Base-by-base conservation (phyloP, 306 rosid genomes). In the Malus fusca region DNA sequence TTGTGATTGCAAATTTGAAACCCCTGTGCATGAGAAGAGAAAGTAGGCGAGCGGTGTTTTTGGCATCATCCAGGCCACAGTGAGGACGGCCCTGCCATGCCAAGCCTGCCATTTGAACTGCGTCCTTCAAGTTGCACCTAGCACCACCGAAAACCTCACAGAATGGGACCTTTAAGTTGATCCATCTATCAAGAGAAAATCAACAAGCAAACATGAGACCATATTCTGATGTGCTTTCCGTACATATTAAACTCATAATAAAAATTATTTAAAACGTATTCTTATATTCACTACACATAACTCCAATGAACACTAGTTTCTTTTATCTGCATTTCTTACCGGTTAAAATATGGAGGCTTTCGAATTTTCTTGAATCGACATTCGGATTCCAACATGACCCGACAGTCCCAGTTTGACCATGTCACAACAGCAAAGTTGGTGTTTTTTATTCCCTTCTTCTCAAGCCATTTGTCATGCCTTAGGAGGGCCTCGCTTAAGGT, bases 381-480 rank as follows among this genome's bases (percentile, higher is more conserved):
- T 88, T 93, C 98, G 35, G 96, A 90, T 80, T 93, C 98, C 78
- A 93, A 90, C 98, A 93, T 90, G 83, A 93, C 98, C 68, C 88
- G 82, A 55, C 98, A 93, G 66, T 93, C 98, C 98, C 98, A 93
- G 85, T 88, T 87, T 30, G 98, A 90, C 98, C 98, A 93, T 30
- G 98, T 93, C 72, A 93, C 98, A 83, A 93, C 98, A 71, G 97
- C 97, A 84, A 93, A 93, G 81, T 87, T 88, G 78, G 95, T 66
- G 68, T 82, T 93, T 87, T 90, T 93, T 79, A 93, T 90, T 65
- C 97, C 98, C 88, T 85, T 91, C 65, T 88, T 91, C 88, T 93
- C 97, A 77, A 93, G 98, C 98, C 98, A 93, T 79, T 93, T 93
- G 63, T 93, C 98, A 86, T 93, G 98, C 88, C 91, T 89, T 30